Percentiles rank a stretch among this genome's conserved stretches.
Evolutionary conservation across 2,329 filamentous ascomycete species (phyloP).

Genomic region (Arthrobotrys pseudoclavata): DNA sequence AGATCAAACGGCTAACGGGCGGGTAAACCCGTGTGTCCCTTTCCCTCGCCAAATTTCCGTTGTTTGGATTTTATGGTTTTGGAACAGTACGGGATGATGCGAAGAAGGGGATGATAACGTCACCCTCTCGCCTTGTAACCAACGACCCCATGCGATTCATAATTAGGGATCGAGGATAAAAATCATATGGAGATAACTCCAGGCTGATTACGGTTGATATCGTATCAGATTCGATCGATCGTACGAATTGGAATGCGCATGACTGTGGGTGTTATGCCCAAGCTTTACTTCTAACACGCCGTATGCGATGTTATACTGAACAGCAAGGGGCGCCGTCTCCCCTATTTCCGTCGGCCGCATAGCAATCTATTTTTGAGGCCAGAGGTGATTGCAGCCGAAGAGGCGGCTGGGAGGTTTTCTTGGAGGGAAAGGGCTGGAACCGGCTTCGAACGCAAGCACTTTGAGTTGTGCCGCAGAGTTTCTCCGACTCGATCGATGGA

Average conservation of each 20-base stretch:
- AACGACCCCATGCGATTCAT: background rate
- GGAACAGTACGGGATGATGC: background rate
- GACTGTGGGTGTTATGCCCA: no score
- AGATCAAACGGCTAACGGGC: conserved; percentile 19
- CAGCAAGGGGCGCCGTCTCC: conserved; percentile 1
- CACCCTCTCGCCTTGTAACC: background rate
- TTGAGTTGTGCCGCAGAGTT: conserved; percentile 2
- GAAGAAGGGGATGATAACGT: conserved; percentile 3
- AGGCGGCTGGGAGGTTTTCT: background rate
- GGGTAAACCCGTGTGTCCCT: conserved; percentile 16
- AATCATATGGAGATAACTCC: no score
- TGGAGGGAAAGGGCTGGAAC: background rate
- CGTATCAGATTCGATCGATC: no score
- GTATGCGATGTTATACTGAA: conserved; percentile 8
- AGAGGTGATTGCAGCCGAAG: conserved; percentile 10
- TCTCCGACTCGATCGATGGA: conserved; percentile 5
- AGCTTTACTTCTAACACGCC: no score
- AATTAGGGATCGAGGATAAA: background rate
- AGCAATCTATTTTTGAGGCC: background rate
- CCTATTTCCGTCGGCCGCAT: conserved; percentile 15
- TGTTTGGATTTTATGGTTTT: conserved; percentile 8
- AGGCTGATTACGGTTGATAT: no score
- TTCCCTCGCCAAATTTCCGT: conserved; percentile 15
- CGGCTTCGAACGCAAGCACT: background rate
- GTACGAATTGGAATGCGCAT: no score